These are phyloP conservation scores for Tetracladium setigerum DNA, from an alignment of 495 filamentous ascomycete genomes.

Conservation along the genomic window DNA sequence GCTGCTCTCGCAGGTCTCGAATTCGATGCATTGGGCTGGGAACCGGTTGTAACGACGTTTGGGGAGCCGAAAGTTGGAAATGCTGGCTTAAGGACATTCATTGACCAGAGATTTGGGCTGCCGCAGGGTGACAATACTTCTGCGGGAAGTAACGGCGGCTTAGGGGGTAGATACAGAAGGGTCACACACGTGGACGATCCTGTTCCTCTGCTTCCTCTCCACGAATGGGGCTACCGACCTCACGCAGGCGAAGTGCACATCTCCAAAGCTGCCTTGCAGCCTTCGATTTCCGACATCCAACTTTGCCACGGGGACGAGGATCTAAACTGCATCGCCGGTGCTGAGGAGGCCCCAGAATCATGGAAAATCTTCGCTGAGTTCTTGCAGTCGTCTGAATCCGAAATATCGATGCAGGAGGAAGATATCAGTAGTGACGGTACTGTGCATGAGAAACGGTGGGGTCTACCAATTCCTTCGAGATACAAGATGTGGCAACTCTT, in stretches of 20 bases:
- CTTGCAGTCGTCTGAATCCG: neutral
- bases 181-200: slow-evolving; percentile 86
- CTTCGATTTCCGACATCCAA: slow-evolving; percentile 55
- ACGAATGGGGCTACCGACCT: slow-evolving; percentile 77
- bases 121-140: slow-evolving; percentile 12
- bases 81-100: slow-evolving; percentile 53
- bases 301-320: slow-evolving; percentile 68
- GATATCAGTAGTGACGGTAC: no score
- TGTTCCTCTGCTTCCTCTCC: slow-evolving; percentile 77
- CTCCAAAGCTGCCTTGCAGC: slow-evolving; percentile 57
- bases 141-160: neutral
- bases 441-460: slow-evolving; percentile 26
- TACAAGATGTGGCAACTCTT: slow-evolving; percentile 85
- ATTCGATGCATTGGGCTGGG: slow-evolving; percentile 56
- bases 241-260: slow-evolving; percentile 89
- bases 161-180: slow-evolving; percentile 53
- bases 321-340: slow-evolving; percentile 39
- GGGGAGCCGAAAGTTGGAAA: slow-evolving; percentile 89
- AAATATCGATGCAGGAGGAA: slow-evolving; percentile 5
- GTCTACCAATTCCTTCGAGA: slow-evolving; percentile 44
- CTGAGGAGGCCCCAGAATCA: slow-evolving; percentile 4
- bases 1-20: slow-evolving; percentile 83
- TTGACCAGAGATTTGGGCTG: slow-evolving; percentile 59
- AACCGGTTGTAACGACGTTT: slow-evolving; percentile 78
- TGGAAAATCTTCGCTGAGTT: slow-evolving; percentile 5